These are phyloP conservation scores for Metschnikowia noctiluminum DNA, from an alignment of 805 yeast species.

Conservation along the genomic window DNA sequence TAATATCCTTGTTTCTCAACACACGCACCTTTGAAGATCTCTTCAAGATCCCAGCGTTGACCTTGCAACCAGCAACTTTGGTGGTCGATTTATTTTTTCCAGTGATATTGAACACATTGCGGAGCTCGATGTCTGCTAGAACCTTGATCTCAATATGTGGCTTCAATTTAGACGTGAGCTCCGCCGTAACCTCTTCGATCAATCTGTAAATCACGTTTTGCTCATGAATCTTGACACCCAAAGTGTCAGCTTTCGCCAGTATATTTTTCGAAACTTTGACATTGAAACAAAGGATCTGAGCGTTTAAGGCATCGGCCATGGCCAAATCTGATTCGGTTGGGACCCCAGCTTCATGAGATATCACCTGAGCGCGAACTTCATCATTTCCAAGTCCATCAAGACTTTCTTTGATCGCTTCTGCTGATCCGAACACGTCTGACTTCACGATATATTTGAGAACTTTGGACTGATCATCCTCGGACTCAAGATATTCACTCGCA, in stretches of 20 bases:
- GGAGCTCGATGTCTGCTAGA: conserved; percentile 63
- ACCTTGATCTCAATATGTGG: conserved; percentile 67
- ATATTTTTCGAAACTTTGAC: conserved; percentile 64
- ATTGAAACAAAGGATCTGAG: conserved; percentile 78
- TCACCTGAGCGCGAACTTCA: conserved; percentile 67
- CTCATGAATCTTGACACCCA: conserved; percentile 55
- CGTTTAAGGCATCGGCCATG: conserved; percentile 44
- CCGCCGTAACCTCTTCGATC: conserved; percentile 75
- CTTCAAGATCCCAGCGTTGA: conserved; percentile 62
- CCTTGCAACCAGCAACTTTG: conserved; percentile 85
- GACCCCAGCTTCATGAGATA: conserved; percentile 76
- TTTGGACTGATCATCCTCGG: conserved; percentile 23
- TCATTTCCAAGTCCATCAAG: conserved; percentile 82
- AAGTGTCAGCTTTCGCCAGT: conserved; percentile 51
- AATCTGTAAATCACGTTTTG: conserved; percentile 84
- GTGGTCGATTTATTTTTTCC: conserved; percentile 49
- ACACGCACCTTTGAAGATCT: conserved; percentile 59
- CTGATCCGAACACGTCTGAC: conserved; percentile 93
- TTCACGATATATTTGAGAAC: conserved; percentile 60
- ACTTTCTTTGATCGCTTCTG: conserved; percentile 87
- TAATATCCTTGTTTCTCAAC: conserved; percentile 45
- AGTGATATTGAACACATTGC: conserved; percentile 68
- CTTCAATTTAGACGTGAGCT: conserved; percentile 54
- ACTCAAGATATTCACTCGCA: conserved; percentile 40
- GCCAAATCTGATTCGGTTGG: conserved; percentile 49